These are phyloP conservation scores for Murraya paniculata DNA, from an alignment of 345 rosid genomes.

Conservation along the genomic window DNA sequence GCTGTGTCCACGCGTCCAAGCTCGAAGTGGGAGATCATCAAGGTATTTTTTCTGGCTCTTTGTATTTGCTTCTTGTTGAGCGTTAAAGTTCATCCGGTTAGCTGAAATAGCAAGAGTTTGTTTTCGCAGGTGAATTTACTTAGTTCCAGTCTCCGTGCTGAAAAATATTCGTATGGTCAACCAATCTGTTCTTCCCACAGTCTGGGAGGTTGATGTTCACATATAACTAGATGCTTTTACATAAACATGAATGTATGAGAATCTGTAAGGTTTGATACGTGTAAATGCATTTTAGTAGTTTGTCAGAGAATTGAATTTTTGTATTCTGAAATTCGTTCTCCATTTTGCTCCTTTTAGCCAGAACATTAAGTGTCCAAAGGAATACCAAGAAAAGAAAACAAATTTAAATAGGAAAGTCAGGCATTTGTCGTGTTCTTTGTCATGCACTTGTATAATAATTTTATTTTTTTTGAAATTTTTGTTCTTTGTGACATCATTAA, in stretches of 20 bases:
- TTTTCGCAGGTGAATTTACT: constrained; percentile 49
- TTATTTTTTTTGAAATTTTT: too few species aligned
- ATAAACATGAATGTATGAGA: background rate
- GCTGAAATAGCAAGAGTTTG: background rate
- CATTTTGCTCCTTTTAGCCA: background rate
- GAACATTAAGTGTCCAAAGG: too few species aligned
- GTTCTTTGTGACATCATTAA: too few species aligned
- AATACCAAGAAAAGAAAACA: too few species aligned
- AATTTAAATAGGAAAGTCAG: too few species aligned
- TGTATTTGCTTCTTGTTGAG: background rate
- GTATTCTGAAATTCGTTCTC: background rate
- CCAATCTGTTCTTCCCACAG: constrained; percentile 19
- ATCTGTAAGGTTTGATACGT: background rate
- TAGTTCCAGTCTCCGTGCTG: constrained; percentile 20
- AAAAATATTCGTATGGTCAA: constrained; percentile 22
- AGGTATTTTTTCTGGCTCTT: constrained; percentile 19
- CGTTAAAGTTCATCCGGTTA: background rate
- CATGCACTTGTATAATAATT: too few species aligned
- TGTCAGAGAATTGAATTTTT: background rate
- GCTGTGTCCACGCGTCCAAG: constrained; percentile 28
- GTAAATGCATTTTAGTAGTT: background rate
- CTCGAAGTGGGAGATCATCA: constrained; percentile 44
- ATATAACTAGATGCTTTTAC: background rate
- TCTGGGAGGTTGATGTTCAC: constrained; percentile 37
- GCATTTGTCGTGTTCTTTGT: too few species aligned